Evolutionary conservation across 257 asterid genomes (phyloP), one percentile per base, ranked within the genome.

Genomic region (Linderniella brevidens): DNA sequence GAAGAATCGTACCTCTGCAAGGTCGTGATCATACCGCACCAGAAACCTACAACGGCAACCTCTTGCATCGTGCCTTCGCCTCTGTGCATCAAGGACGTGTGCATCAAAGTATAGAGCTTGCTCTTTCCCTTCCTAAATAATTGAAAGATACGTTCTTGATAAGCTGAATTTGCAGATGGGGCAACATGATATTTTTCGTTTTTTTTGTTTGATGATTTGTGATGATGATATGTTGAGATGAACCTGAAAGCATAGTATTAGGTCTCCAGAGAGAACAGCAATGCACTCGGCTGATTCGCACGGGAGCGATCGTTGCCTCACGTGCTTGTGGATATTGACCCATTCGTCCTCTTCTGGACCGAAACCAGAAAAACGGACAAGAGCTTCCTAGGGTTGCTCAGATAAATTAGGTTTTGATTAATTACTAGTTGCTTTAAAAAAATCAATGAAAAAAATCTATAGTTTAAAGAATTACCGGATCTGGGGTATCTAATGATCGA

Each of bases 1-100:
- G 37, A 17, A 35, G 35, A 59, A 17, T 54, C 49, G 58, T 71
- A 87, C 97, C 98, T 88, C 98, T 19, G 88, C 73, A 57, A 76
- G 94, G 62, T 84, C 98, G 25, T 88, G 98, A 71, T 80, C 94
- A 54, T 88, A 88, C 36, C 94, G 92, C 53, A 88, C 98, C 50
- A 88, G 77, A 64, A 84, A 88, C 64, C 98, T 78, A 71, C 98
- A 88, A 35, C 98, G 98, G 51, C 98, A 85, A 38, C 98, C 98
- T 63, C 98, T 68, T 50, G 69, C 84, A 37, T 90, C 98, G 52
- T 90, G 98, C 73, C 96, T 77, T 62, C 98, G 90, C 72, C 94
- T 77, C 61, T 85, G 94, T 43, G 97, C 90, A 69, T 79, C 87
- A 45, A 86, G 87, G 63, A 86, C 94, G 61, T 75, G 97, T 13